A percentile compares a stretch with the other conserved stretches of the same genome.
Conservation (phyloP, 768 basidiomycete genomes). For the Boletus pseudopeckii region DNA sequence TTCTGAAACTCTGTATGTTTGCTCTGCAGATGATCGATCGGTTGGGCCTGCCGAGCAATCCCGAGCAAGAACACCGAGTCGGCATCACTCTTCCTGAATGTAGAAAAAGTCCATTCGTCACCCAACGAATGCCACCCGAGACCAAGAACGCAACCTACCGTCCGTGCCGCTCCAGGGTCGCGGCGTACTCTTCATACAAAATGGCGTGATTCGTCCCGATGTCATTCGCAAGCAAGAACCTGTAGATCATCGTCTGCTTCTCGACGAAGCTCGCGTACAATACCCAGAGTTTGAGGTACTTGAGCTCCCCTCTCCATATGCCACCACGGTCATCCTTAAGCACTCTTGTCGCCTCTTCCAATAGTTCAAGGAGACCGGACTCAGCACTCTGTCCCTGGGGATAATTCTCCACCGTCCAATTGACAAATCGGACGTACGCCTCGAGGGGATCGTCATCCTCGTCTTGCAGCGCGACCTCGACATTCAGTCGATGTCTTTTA, state of each 20-base stretch:
- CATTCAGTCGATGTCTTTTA: constrained; percentile 65
- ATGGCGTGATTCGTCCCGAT: constrained; percentile 79
- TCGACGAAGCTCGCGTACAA: constrained; percentile 93
- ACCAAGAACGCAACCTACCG: constrained; percentile 51
- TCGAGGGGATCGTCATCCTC: constrained; percentile 85
- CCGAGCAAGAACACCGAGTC: constrained; percentile 87
- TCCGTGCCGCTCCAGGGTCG: constrained; percentile 75
- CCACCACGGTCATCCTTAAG: constrained; percentile 75
- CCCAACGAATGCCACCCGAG: constrained; percentile 28
- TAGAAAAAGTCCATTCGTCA: background rate
- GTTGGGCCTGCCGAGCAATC: constrained; percentile 76
- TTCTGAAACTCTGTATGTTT: constrained; percentile 87
- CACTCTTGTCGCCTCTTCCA: constrained; percentile 88
- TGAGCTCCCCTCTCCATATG: constrained; percentile 72
- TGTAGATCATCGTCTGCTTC: constrained; percentile 82
- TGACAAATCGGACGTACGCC: constrained; percentile 79
- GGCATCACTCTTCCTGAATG: constrained; percentile 74
- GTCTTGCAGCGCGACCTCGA: constrained; percentile 62
- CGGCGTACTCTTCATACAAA: constrained; percentile 91
- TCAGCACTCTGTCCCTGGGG: constrained; percentile 88
- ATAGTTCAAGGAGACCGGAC: constrained; percentile 84
- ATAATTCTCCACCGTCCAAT: constrained; percentile 93
- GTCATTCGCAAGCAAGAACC: constrained; percentile 86
- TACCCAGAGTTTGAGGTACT: constrained; percentile 92
- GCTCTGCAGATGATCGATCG: constrained; percentile 74